Conservation (phyloP, 163 green algal species). For the Chlamydomonas reinhardtii region DNA sequence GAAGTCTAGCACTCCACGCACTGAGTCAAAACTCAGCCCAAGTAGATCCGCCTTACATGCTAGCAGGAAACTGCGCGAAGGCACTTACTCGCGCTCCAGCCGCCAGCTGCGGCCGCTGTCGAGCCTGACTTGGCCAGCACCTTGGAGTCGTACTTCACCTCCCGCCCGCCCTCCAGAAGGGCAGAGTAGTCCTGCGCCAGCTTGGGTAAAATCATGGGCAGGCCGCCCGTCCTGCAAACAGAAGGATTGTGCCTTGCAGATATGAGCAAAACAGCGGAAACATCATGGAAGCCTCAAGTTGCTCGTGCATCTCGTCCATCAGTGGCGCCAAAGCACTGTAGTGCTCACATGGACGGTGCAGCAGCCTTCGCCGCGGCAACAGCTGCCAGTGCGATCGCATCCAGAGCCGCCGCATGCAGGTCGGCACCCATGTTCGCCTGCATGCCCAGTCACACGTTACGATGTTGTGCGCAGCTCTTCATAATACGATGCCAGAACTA, state of each 20-base stretch:
- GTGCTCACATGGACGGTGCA: not conserved
- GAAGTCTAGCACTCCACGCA: no score
- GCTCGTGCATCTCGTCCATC: no score
- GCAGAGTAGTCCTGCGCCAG: slow-evolving; percentile 13
- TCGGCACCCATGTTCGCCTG: not conserved
- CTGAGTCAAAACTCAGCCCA: no score
- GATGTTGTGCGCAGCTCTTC: no score
- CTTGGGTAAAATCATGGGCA: slow-evolving; percentile 40
- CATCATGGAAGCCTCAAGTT: no score
- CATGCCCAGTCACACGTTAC: not conserved
- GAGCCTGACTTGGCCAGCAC: not conserved
- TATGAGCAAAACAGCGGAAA: no score
- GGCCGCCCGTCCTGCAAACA: slow-evolving; percentile 4
- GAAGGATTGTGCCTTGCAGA: no score
- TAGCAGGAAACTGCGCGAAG: not conserved
- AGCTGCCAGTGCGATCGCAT: not conserved
- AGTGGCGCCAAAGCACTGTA: no score
- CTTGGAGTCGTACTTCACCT: slow-evolving; percentile 30
- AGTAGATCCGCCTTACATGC: not conserved
- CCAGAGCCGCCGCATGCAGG: not conserved
- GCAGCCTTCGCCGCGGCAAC: not conserved
- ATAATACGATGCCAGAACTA: no score
- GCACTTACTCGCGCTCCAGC: slow-evolving; percentile 19
- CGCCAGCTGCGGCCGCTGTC: slow-evolving; percentile 16
- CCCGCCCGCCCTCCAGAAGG: not conserved